These are phyloP conservation scores for Euryodendron excelsum DNA, from an alignment of 148 eudicot species.

Conservation along the genomic window DNA sequence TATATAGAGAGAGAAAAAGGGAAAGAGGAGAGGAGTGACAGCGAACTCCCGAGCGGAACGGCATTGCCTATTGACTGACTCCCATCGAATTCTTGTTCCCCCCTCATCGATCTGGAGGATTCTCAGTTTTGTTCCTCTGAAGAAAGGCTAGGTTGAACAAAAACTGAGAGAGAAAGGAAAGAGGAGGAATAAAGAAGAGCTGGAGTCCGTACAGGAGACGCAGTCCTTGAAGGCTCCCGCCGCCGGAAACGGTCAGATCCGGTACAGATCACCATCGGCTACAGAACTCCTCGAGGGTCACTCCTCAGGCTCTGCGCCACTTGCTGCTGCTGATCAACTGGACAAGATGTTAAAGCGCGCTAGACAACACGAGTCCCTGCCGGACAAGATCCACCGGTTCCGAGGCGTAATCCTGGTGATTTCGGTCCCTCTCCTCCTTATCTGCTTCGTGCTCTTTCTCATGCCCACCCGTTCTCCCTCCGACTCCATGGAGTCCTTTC, in stretches of 20 bases:
- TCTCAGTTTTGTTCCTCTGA: background rate
- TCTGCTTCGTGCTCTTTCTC: conserved; percentile 53
- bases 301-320: conserved; percentile 18
- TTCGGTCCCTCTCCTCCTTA: conserved; percentile 58
- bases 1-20: background rate
- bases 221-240: conserved; percentile 39
- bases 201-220: conserved; percentile 61
- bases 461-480: conserved; percentile 43
- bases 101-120: background rate
- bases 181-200: conserved; percentile 32
- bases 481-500: conserved; percentile 12
- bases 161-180: background rate
- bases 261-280: conserved; percentile 90
- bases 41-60: background rate
- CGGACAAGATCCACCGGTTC: conserved; percentile 55
- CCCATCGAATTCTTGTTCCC: background rate
- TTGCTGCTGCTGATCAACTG: conserved; percentile 30
- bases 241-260: conserved; percentile 72
- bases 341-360: conserved; percentile 57
- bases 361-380: conserved; percentile 44
- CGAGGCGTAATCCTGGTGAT: conserved; percentile 54
- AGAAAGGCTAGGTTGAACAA: background rate
- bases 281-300: conserved; percentile 66
- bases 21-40: background rate
- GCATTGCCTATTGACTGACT: background rate